Base-by-base conservation (phyloP, 1,284 basidiomycete species). In the Peniophora sp. region DNA sequence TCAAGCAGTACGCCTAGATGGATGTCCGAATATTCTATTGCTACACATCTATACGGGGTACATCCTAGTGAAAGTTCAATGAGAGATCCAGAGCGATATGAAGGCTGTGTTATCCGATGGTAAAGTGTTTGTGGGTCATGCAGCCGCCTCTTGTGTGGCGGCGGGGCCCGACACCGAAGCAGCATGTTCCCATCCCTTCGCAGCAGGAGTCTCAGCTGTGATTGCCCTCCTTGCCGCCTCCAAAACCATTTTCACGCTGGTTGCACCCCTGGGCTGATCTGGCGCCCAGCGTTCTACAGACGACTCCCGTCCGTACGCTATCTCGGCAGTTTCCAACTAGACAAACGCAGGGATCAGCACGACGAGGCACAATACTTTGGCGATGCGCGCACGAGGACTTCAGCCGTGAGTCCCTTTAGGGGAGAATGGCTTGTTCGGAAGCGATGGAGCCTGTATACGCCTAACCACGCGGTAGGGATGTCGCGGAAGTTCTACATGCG, bases 361-460 rank as follows among this genome's bases (percentile, higher is more conserved):
- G 8, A 20, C 8, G 37, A 20, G 37, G 8, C 8, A 41, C 6
- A 5, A 41, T 41, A 41, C 8, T 5, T 8, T 41, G 37, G 15
- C 6, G 10, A 48, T 1, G 20, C 3, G 53, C 81, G 57, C 58
- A 91, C 87, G 49, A 91, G 67, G 15, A 94, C 85, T 56, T 93
- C 88, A 1, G 89, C 74, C 0, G 89, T 92, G 1, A 93, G 67
- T 0, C 91, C 91, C 61, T 90, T 90, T 56, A 93, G 75, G 0
- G 89, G 81, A 6, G 88, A 90, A 1, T 85, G 83, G 0, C 71
- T 72, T 2, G 83, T 84, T 39, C 87, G 76, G 60, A 93, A 85
- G 12, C 90, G 82, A 65, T 92, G 83, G 73, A 84, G 81, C 24
- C 83, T 76, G 59, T 88, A 91, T 0, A 66, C 68, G 34, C 70